Percentiles rank a stretch among this genome's conserved stretches.
phyloP scores from a whole-genome alignment of 2,329 filamentous ascomycete species.

The Cladorrhinum sp. region DNA sequence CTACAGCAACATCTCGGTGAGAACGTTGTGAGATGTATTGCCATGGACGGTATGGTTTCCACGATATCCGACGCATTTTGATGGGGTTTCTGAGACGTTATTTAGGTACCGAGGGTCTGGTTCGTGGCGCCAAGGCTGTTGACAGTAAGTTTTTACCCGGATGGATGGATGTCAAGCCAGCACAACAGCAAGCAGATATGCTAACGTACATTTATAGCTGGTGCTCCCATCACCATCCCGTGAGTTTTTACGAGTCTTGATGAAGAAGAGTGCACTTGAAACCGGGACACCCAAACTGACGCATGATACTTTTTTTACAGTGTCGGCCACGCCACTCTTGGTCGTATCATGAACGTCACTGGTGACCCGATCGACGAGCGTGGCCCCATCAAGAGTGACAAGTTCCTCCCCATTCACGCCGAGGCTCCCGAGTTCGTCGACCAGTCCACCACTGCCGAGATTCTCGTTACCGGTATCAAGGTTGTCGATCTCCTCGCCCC shows the following conservation, averaged over 20 bases:
- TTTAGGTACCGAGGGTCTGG: conserved; percentile 96
- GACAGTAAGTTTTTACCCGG: conserved; percentile 54
- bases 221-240: conserved; percentile 83
- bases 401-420: conserved; percentile 87
- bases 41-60: conserved; percentile 80
- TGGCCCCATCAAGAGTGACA: conserved; percentile 92
- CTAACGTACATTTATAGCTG: conserved; percentile 47
- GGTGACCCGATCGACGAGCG: conserved; percentile 99
- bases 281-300: conserved; percentile 18
- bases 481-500: conserved; percentile 98
- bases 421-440: conserved; percentile 90
- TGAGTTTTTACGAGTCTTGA: conserved; percentile 17
- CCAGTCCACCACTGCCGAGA: conserved; percentile 93
- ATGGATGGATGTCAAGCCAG: neutral
- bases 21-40: conserved; percentile 99
- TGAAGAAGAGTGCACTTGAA: neutral
- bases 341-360: conserved; percentile 99
- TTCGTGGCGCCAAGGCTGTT: conserved; percentile 78
- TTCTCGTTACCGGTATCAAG: conserved; percentile 99
- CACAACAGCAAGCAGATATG: neutral
- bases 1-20: conserved; percentile 96
- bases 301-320: conserved; percentile 15
- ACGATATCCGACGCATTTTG: conserved; percentile 13
- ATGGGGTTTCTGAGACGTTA: conserved; percentile 17
- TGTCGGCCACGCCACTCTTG: conserved; percentile 83